Conservation (phyloP, 441 rosid genomes). For the Populus hybrid region DNA sequence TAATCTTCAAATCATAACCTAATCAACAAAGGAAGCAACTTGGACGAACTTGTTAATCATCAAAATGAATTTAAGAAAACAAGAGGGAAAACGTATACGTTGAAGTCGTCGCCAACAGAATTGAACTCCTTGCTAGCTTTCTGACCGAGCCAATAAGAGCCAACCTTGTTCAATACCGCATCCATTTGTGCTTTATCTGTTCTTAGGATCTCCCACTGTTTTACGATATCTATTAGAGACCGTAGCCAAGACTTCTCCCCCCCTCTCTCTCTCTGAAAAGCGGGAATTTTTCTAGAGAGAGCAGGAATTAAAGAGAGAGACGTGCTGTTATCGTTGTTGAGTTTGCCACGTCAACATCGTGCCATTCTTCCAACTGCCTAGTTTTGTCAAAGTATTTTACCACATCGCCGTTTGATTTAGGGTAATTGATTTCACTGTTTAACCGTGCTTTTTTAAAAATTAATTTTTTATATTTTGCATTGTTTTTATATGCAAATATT, state of each 20-base stretch:
- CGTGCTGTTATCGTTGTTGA: not conserved
- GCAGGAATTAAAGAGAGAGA: not conserved
- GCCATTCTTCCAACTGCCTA: not conserved
- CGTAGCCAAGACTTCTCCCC: not conserved
- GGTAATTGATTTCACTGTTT: too few relatives aligned
- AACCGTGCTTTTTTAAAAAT: too few relatives aligned
- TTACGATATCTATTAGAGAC: not conserved
- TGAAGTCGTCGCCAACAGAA: slow-evolving; percentile 74
- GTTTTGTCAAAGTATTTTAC: not conserved
- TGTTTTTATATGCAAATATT: too few relatives aligned
- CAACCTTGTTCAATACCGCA: slow-evolving; percentile 68
- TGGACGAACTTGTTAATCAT: not conserved
- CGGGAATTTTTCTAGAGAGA: not conserved
- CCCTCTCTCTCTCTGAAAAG: not conserved
- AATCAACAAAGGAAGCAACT: not conserved
- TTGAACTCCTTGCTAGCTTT: slow-evolving; percentile 63
- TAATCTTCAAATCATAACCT: not conserved
- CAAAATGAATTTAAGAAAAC: not conserved
- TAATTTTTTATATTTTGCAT: too few relatives aligned
- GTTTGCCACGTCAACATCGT: slow-evolving; percentile 5
- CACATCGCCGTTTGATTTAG: not conserved
- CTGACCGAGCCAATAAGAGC: slow-evolving; percentile 67
- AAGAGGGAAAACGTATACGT: slow-evolving; percentile 24
- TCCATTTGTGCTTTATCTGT: slow-evolving; percentile 38
- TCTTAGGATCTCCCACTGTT: not conserved